Base-by-base conservation (phyloP, 495 filamentous ascomycete species). In the Clohesyomyces aquaticus region DNA sequence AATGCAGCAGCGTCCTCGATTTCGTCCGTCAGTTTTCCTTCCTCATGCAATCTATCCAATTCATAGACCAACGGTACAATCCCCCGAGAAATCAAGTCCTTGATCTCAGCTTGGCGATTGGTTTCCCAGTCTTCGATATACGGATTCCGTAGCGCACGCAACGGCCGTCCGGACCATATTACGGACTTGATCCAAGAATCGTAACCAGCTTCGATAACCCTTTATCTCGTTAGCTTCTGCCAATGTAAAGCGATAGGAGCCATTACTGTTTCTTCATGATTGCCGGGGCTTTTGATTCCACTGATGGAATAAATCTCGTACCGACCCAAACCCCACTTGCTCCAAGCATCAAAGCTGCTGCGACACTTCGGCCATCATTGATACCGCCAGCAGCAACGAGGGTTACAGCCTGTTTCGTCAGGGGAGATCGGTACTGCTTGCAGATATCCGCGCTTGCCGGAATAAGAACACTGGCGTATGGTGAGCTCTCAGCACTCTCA, bases 351-450 rank as follows among this genome's bases (percentile, higher is more conserved):
- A 93, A 72, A 56, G 82, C 81, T 35, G 83, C 81, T 8, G 89
- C 90, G 71, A 93, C 71, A 65, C 84, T 84, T 14, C 88, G 77
- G 8, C 90, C 90, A 73, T 90, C 86, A 60, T 81, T 82, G 8
- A 93, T 79, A 1, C 90, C 90, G 1, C 90, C 90, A 2, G 90
- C 90, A 1, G 89, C 89, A 22, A 92, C 86, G 16, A 92, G 88
- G 42, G 88, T 76, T 4, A 82, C 82, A 46, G 83, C 81, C 66
- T 81, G 70, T 6, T 83, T 80, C 3, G 78, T 77, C 54, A 86
- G 46, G 3, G 86, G 84, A 56, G 77, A 80, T 54, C 69, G 77
- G 67, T 89, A 92, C 51, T 73, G 61, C 54, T 74, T 71, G 67
- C 88, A 90, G 4, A 91, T 87, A 71, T 92, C 88, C 26, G 88